Evolutionary conservation across 176 grass and related monocot species (phyloP).

Genomic region (Chrysopogon serrulatus): DNA sequence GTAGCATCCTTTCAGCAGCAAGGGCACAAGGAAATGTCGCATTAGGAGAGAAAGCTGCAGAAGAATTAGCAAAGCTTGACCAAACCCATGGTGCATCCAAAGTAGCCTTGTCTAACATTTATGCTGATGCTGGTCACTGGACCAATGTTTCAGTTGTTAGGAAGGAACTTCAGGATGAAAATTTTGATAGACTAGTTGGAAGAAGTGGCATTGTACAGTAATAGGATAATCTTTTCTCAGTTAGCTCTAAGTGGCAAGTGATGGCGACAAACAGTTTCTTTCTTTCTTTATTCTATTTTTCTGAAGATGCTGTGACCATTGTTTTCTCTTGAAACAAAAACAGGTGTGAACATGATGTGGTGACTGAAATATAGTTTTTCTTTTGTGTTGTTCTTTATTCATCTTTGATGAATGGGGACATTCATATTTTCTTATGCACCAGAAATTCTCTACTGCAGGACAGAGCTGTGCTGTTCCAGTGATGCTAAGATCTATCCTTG

Average conservation of each 20-base stretch:
- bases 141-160: slow-evolving; percentile 40
- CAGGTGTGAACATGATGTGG: background rate
- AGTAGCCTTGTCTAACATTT: slow-evolving; percentile 60
- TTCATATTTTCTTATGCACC: background rate
- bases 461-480: background rate
- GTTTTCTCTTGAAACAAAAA: background rate
- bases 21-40: slow-evolving; percentile 59
- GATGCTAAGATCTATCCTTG: background rate
- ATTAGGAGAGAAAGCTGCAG: slow-evolving; percentile 59
- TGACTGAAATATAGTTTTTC: background rate
- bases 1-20: slow-evolving; percentile 62
- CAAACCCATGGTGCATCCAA: slow-evolving; percentile 59
- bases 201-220: slow-evolving; percentile 49
- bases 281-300: background rate
- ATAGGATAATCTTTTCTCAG: background rate
- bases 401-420: background rate
- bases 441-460: background rate
- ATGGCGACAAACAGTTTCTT: slow-evolving; percentile 1
- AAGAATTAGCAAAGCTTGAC: slow-evolving; percentile 51
- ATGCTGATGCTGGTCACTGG: slow-evolving; percentile 52
- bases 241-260: background rate
- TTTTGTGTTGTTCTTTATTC: background rate
- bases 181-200: slow-evolving; percentile 35
- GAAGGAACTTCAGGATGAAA: slow-evolving; percentile 39
- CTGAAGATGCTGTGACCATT: background rate